A percentile compares a stretch with the other conserved stretches of the same genome.
These are phyloP conservation scores for Pulveroboletus ravenelii DNA, from an alignment of 768 basidiomycete genomes.

Conservation along the genomic window DNA sequence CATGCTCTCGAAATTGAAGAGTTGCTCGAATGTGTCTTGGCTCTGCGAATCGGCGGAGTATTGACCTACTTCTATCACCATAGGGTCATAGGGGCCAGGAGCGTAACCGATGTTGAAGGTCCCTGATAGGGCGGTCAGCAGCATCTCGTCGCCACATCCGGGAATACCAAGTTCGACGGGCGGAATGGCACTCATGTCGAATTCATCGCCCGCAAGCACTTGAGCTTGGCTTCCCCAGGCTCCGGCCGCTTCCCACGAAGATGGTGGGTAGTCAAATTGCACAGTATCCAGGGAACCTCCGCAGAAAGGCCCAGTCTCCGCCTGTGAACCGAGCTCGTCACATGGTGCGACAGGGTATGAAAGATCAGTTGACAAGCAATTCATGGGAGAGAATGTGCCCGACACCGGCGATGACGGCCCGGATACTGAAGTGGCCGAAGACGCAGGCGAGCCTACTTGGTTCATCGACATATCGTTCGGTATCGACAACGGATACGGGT, in stretches of 20 bases:
- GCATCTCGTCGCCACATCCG: slow-evolving; percentile 36
- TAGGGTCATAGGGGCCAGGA: slow-evolving; percentile 22
- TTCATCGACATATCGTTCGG: slow-evolving; percentile 33
- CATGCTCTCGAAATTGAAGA: slow-evolving; percentile 37
- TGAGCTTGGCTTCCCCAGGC: slow-evolving; percentile 35
- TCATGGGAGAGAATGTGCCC: slow-evolving; percentile 45
- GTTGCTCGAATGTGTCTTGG: slow-evolving; percentile 33
- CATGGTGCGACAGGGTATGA: slow-evolving; percentile 19
- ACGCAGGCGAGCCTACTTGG: slow-evolving; percentile 47
- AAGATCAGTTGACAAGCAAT: slow-evolving; percentile 17
- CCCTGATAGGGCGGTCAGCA: slow-evolving; percentile 7
- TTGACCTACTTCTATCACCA: slow-evolving; percentile 29
- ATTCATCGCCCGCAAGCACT: slow-evolving; percentile 55
- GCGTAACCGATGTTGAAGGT: slow-evolving; percentile 21
- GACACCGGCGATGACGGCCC: slow-evolving; percentile 49
- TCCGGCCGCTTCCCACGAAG: slow-evolving; percentile 29
- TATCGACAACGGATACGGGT: slow-evolving; percentile 43
- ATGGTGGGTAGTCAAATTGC: slow-evolving; percentile 29
- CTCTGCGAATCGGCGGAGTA: slow-evolving; percentile 27
- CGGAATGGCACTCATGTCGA: slow-evolving; percentile 61
- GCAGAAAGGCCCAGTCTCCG: slow-evolving; percentile 13
- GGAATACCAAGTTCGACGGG: slow-evolving; percentile 57
- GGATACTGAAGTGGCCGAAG: slow-evolving; percentile 44
- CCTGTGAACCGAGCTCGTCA: slow-evolving; percentile 12
- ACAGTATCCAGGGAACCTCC: slow-evolving; percentile 21